Percentiles rank a stretch among this genome's conserved stretches.
These are phyloP conservation scores for Phellopilus nigrolimitatus DNA, from an alignment of 1,284 basidiomycete genomes.

Conservation along the genomic window DNA sequence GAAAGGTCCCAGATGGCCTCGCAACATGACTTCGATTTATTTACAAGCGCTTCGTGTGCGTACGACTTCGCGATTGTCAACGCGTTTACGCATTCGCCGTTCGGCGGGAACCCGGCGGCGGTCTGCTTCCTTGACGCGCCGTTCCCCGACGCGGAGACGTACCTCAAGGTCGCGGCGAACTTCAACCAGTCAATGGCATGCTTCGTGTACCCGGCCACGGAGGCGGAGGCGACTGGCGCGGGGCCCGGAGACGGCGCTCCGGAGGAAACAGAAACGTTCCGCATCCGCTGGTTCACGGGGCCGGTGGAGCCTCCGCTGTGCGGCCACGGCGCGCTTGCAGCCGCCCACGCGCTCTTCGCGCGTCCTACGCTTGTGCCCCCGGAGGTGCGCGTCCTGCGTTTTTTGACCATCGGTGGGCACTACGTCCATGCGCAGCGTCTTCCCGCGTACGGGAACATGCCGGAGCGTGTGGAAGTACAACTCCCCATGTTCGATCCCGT, in stretches of 20 bases:
- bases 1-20: neutral
- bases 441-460: conserved; percentile 24
- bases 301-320: conserved; percentile 37
- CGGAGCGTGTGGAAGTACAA: conserved; percentile 39
- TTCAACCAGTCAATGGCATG: conserved; percentile 45
- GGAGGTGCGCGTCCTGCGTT: conserved; percentile 32
- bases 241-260: conserved; percentile 25
- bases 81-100: conserved; percentile 42
- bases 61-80: conserved; percentile 35
- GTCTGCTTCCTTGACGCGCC: conserved; percentile 36
- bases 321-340: conserved; percentile 48
- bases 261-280: conserved; percentile 27
- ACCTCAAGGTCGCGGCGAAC: conserved; percentile 37
- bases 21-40: too few relatives aligned
- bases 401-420: conserved; percentile 29
- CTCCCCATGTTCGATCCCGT: conserved; percentile 31
- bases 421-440: conserved; percentile 17
- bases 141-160: conserved; percentile 26
- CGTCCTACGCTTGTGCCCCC: conserved; percentile 25
- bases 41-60: too few relatives aligned
- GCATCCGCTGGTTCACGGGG: conserved; percentile 39
- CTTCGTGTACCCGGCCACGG: too few relatives aligned
- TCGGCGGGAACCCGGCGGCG: conserved; percentile 50
- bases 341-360: conserved; percentile 38
- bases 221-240: too few relatives aligned